These are phyloP conservation scores for Penicillium sp. DNA, from an alignment of 2,329 filamentous ascomycete genomes.

Conservation along the genomic window DNA sequence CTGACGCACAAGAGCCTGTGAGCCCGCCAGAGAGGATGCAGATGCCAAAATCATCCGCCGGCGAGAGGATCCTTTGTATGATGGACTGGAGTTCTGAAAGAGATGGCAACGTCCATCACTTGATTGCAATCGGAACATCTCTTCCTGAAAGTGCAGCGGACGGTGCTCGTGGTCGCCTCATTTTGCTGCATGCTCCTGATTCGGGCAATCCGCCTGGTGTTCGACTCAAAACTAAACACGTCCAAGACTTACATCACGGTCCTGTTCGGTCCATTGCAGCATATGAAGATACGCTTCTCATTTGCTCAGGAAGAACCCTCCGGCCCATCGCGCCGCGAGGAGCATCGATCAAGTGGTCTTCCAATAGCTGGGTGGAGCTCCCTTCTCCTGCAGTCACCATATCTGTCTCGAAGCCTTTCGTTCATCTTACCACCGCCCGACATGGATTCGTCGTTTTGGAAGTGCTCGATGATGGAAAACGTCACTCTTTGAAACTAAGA, in stretches of 20 bases:
- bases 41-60: slow-evolving; percentile 14
- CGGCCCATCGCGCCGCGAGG: slow-evolving; percentile 41
- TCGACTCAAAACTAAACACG: slow-evolving; percentile 32
- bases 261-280: slow-evolving; percentile 52
- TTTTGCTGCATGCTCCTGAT: slow-evolving; percentile 34
- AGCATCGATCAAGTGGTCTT: slow-evolving; percentile 38
- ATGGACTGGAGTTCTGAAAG: slow-evolving; percentile 37
- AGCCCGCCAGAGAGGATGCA: background rate
- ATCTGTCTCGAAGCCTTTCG: slow-evolving; percentile 40
- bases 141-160: slow-evolving; percentile 22
- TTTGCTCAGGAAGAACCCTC: slow-evolving; percentile 42
- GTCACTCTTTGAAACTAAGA: slow-evolving; percentile 22
- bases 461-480: slow-evolving; percentile 29
- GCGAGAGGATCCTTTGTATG: slow-evolving; percentile 39
- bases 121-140: slow-evolving; percentile 37
- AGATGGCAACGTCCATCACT: slow-evolving; percentile 34
- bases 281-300: slow-evolving; percentile 43
- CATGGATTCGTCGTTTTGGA: slow-evolving; percentile 50
- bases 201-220: slow-evolving; percentile 22
- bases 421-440: slow-evolving; percentile 50
- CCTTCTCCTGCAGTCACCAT: slow-evolving; percentile 48
- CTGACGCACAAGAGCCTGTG: slow-evolving; percentile 26
- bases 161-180: slow-evolving; percentile 28
- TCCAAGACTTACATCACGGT: slow-evolving; percentile 27
- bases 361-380: slow-evolving; percentile 35